phyloP scores from a whole-genome alignment of 768 basidiomycete species.

The Chalciporus pseudorubinellus region DNA sequence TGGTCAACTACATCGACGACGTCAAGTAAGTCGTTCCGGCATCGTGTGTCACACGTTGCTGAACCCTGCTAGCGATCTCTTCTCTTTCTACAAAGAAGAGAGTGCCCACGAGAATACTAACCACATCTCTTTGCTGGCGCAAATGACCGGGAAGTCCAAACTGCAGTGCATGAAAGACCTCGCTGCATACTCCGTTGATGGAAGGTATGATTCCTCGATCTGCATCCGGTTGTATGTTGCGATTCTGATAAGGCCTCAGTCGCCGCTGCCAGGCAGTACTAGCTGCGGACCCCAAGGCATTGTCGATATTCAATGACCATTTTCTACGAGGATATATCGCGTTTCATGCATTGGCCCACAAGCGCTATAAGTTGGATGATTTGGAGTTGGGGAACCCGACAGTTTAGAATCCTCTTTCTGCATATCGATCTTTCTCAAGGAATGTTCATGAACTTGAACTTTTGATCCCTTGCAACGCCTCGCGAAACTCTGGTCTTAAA shows the following conservation, averaged over 20 bases:
- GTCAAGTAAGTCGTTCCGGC: background rate
- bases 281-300: background rate
- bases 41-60: background rate
- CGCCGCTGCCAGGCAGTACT: conserved; percentile 1
- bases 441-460: too few relatives aligned
- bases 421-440: too few relatives aligned
- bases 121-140: conserved; percentile 2
- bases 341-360: conserved; percentile 5
- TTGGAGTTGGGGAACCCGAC: background rate
- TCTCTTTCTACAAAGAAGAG: conserved; percentile 8
- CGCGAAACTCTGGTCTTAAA: too few relatives aligned
- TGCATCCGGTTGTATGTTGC: background rate
- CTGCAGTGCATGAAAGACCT: conserved; percentile 8
- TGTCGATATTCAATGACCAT: background rate
- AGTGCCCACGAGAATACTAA: background rate
- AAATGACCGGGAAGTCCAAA: conserved; percentile 2
- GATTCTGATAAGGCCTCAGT: background rate
- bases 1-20: conserved; percentile 7
- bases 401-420: background rate
- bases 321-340: conserved; percentile 5
- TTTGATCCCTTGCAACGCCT: too few relatives aligned
- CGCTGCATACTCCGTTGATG: background rate
- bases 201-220: background rate
- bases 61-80: background rate
- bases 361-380: conserved; percentile 7